Evolutionary conservation across 441 rosid species (phyloP), one percentile per base, ranked within the genome.

Genomic region (Bruguiera hainesii): DNA sequence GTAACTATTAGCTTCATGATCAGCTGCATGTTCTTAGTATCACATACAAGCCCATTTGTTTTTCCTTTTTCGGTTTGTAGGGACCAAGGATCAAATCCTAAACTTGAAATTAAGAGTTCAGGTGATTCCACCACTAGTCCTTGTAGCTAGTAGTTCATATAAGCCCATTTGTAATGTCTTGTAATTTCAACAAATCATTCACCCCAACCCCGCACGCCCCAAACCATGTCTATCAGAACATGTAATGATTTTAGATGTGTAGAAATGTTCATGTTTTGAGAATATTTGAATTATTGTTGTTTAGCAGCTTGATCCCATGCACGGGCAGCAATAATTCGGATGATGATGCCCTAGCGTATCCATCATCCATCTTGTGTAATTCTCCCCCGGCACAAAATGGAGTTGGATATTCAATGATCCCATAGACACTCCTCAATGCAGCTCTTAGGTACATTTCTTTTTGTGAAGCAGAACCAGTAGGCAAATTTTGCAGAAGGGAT

Each of bases 301-400:
- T 63, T 15, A 60, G 67, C 74, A 72, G 80, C 73, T 61, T 42
- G 61, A 79, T 16, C 33, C 63, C 64, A 52, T 53, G 64, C 39
- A 28, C 58, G 63, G 64, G 64, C 39, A 7, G 19, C 5, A 50
- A 37, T 61, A 15, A 52, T 33, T 53, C 51, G 57, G 68, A 46
- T 55, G 68, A 57, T 31, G 29, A 49, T 51, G 37, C 25, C 3
- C 4, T 15, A 21, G 25, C 10, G 60, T 49, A 67, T 64, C 71
- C 25, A 63, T 67, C 19, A 25, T 28, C 42, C 25, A 56, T 30
- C 7, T 4, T 2, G 20, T 39, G 19, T 53, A 35, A 52, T 56
- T 18, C 53, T 64, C n/a, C 57, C 60, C 20, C 7, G 13, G 15
- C n/a, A 26, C 39, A 6, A 50, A 55, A 13, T 49, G 8, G 68